A percentile compares a stretch with the other conserved stretches of the same genome.
Conservation (phyloP, 2,329 filamentous ascomycete genomes). For the Botryotinia calthae region DNA sequence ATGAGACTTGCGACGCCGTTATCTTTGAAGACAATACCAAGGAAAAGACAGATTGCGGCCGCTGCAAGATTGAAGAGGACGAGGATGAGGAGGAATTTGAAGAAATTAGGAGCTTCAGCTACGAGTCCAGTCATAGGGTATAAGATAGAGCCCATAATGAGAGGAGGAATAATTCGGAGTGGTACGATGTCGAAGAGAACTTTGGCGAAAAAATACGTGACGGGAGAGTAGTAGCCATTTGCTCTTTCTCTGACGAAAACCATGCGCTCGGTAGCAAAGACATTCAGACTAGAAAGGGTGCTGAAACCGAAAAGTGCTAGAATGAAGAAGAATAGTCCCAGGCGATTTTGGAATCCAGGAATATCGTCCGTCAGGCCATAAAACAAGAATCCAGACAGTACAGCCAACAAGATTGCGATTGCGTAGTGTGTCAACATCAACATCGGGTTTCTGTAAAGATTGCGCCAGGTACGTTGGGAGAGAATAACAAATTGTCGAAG, state of each 20-base stretch:
- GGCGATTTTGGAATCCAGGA: constrained; percentile 93
- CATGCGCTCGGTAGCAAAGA: constrained; percentile 87
- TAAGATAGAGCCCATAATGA: constrained; percentile 92
- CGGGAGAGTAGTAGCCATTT: constrained; percentile 92
- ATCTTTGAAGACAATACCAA: constrained; percentile 93
- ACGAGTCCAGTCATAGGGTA: constrained; percentile 97
- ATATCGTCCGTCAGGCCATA: constrained; percentile 96
- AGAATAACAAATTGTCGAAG: constrained; percentile 83
- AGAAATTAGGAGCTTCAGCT: constrained; percentile 76
- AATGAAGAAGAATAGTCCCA: constrained; percentile 97
- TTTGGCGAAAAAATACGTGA: constrained; percentile 93
- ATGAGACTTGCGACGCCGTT: constrained; percentile 88
- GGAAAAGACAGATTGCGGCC: constrained; percentile 89
- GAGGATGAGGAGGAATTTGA: constrained; percentile 86
- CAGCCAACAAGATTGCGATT: constrained; percentile 89
- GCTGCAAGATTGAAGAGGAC: constrained; percentile 96
- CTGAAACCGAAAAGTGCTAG: constrained; percentile 95
- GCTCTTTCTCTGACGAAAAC: constrained; percentile 91
- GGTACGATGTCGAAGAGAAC: constrained; percentile 98
- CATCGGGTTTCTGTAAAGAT: constrained; percentile 95
- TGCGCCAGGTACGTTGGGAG: constrained; percentile 90
- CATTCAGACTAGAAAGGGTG: constrained; percentile 87
- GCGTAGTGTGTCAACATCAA: constrained; percentile 98
- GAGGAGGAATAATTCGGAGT: constrained; percentile 87
- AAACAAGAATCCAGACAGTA: constrained; percentile 92